phyloP scores from a whole-genome alignment of 108 stramenopile genomes.

The Cylindrotheca closterium region DNA sequence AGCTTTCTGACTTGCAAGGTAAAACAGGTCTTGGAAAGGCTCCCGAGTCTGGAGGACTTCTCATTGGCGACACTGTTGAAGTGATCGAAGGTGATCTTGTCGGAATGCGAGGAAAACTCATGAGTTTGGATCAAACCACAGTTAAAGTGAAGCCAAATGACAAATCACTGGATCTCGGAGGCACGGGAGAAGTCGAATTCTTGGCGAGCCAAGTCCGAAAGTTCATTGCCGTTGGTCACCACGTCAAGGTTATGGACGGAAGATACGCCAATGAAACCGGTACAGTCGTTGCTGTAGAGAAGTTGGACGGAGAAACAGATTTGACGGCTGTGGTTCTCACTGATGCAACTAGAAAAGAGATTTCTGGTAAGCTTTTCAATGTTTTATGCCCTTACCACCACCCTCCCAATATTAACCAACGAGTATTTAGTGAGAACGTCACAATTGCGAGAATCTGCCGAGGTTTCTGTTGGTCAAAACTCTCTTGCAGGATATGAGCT shows the following conservation, averaged over 20 bases:
- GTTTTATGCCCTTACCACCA: neutral
- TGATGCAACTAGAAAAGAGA: constrained; percentile 90
- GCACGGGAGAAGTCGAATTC: constrained; percentile 88
- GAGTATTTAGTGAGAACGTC: constrained; percentile 69
- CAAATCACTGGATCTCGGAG: constrained; percentile 66
- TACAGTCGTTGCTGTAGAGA: constrained; percentile 86
- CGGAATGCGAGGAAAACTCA: constrained; percentile 89
- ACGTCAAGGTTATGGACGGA: constrained; percentile 96
- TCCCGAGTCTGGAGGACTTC: constrained; percentile 50
- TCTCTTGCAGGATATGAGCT: constrained; percentile 87
- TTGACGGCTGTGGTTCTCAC: constrained; percentile 89
- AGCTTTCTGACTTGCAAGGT: constrained; percentile 84
- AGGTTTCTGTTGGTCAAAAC: constrained; percentile 86
- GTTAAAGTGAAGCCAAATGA: constrained; percentile 88
- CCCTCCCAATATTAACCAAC: too few species aligned
- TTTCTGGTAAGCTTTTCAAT: constrained; percentile 46
- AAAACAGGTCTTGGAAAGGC: constrained; percentile 64
- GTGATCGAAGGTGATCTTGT: constrained; percentile 94
- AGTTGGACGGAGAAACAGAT: constrained; percentile 77
- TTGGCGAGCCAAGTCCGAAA: constrained; percentile 89
- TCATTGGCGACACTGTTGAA: constrained; percentile 93
- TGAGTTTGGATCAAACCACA: constrained; percentile 86
- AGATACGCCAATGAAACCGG: constrained; percentile 95
- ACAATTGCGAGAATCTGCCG: constrained; percentile 85
- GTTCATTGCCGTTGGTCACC: constrained; percentile 89